Evolutionary conservation across 2,329 filamentous ascomycete species (phyloP), one percentile per base, ranked within the genome.

Genomic region (Emmonsiellopsis sp.): DNA sequence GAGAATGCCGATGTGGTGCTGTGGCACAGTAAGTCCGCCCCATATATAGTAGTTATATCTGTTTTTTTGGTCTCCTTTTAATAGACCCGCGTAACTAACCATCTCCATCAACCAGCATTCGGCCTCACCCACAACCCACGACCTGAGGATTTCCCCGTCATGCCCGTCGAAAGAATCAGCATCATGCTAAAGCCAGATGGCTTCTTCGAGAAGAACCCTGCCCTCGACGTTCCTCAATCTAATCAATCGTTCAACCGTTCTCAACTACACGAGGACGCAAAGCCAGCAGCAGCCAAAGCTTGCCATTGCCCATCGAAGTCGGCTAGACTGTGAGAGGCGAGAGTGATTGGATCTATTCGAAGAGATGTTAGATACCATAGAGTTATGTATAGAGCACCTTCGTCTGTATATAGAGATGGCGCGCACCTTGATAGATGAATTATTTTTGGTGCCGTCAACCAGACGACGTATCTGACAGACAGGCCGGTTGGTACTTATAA

Each of bases 121-220:
- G 74, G 83, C 14, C 77, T 84, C 31, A 86, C 84, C 36, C 83
- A 86, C 58, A 80, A 84, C 31, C 81, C 82, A 0, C 71, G 82
- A 5, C 74, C 80, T 27, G 83, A 85, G 61, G 83, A 86, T 62
- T 86, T 85, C 67, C 83, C 83, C 37, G 27, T 48, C 45, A 39
- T 39, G 45, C 45, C 37, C 0, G 77, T 76, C 60, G 83, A 86
- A 63, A 27, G 21, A 27, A 27, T 27, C 21, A 73, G 70, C 51
- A 70, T 78, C 10, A 71, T 70, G 61, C 60, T 79, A 34, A 73
- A 74, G 56, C 75, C 76, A 2, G 74, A 74, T 48, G 76, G 77
- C 33, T 79, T 79, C 64, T 78, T 77, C 58, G 71, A 71, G n/a
- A 72, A 71, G 62, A 78, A 77, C 54, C 76, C 76, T 1, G 74